Evolutionary conservation across 805 yeast species (phyloP).

Genomic region (Cyberlindnera sargentensis): DNA sequence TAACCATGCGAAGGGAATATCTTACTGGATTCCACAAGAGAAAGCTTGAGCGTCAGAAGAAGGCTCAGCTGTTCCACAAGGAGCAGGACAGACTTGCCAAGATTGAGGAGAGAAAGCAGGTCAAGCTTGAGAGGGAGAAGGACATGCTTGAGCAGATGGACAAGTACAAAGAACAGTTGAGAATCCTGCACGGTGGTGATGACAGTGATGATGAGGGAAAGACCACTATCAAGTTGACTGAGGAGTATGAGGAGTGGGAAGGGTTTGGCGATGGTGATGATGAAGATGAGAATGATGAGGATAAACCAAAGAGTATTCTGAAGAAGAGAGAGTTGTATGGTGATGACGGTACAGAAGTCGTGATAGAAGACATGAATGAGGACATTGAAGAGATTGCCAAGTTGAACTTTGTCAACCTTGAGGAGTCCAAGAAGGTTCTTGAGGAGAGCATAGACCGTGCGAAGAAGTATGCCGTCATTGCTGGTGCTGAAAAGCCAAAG

Average conservation of each 20-base stretch:
- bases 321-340: conserved; percentile 23
- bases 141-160: conserved; percentile 58
- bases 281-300: conserved; percentile 27
- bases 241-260: background rate
- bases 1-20: conserved; percentile 41
- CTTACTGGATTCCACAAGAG: conserved; percentile 95
- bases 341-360: conserved; percentile 36
- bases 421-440: conserved; percentile 59
- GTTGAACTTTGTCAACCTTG: conserved; percentile 64
- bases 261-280: conserved; percentile 15
- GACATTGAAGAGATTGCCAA: conserved; percentile 56
- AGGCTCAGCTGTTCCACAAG: conserved; percentile 67
- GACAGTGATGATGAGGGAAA: conserved; percentile 15
- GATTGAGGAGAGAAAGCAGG: conserved; percentile 66
- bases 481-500: conserved; percentile 21
- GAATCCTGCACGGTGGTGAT: conserved; percentile 20
- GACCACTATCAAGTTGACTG: conserved; percentile 10
- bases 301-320: conserved; percentile 19
- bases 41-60: conserved; percentile 79
- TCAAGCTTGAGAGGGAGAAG: conserved; percentile 62
- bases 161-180: conserved; percentile 44
- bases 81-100: conserved; percentile 71
- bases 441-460: conserved; percentile 74
- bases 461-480: conserved; percentile 66
- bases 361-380: conserved; percentile 40